Evolutionary conservation across 768 basidiomycete genomes (phyloP).

Genomic region (Floccularia luteovirens): DNA sequence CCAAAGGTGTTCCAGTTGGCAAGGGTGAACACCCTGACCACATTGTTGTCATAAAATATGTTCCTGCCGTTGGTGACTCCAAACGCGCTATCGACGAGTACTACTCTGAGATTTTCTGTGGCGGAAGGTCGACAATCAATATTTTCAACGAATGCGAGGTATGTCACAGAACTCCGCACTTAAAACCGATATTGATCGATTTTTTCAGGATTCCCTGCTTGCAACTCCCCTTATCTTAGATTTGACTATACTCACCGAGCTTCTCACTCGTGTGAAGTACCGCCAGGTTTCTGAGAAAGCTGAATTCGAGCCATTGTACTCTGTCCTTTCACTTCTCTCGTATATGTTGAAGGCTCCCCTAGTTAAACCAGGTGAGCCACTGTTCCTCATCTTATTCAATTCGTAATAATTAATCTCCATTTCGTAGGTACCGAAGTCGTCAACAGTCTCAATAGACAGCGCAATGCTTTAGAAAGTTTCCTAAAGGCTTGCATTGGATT

Average conservation of each 20-base stretch:
- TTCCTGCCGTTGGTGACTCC: slow-evolving; percentile 93
- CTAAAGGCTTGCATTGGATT: slow-evolving; percentile 91
- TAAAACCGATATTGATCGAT: slow-evolving; percentile 5
- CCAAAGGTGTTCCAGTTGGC: slow-evolving; percentile 40
- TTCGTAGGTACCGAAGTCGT: slow-evolving; percentile 74
- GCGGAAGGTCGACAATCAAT: slow-evolving; percentile 89
- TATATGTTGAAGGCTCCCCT: slow-evolving; percentile 99
- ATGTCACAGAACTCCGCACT: slow-evolving; percentile 11
- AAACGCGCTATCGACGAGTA: slow-evolving; percentile 99
- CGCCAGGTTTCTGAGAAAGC: slow-evolving; percentile 36
- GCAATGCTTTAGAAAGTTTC: slow-evolving; percentile 90
- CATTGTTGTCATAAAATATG: slow-evolving; percentile 94
- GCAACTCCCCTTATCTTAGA: slow-evolving; percentile 96
- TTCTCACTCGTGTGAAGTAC: slow-evolving; percentile 90
- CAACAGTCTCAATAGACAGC: slow-evolving; percentile 92
- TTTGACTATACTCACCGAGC: slow-evolving; percentile 86
- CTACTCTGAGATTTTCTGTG: slow-evolving; percentile 96
- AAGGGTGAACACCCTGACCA: slow-evolving; percentile 99
- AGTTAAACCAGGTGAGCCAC: slow-evolving; percentile 80
- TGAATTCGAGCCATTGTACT: slow-evolving; percentile 82
- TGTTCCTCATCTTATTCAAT: neutral
- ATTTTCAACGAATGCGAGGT: slow-evolving; percentile 98
- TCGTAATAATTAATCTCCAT: neutral
- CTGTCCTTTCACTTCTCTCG: slow-evolving; percentile 84
- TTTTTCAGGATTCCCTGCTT: slow-evolving; percentile 76